A percentile compares a stretch with the other conserved stretches of the same genome.
These are phyloP conservation scores for Lolium rigidum DNA, from an alignment of 176 grass and related monocot genomes.

Conservation along the genomic window DNA sequence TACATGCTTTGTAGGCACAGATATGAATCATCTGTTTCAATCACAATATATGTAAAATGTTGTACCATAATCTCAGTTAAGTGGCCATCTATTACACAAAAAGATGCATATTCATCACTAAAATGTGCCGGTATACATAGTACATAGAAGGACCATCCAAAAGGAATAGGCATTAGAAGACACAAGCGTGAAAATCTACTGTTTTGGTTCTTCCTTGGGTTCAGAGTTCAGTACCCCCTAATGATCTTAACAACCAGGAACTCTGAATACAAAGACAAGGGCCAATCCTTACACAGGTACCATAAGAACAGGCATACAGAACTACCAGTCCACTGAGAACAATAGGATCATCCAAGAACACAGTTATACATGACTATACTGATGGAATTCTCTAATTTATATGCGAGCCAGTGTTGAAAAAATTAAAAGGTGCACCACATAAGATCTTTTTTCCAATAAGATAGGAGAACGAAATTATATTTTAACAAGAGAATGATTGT, in stretches of 20 bases:
- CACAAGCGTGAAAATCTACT: not conserved
- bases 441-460: constrained; percentile 13
- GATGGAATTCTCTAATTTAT: not conserved
- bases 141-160: not conserved
- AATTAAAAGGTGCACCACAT: constrained; percentile 19
- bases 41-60: not conserved
- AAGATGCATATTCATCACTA: constrained; percentile 23
- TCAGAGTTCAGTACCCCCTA: constrained; percentile 15
- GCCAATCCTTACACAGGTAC: not conserved
- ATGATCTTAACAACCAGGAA: constrained; percentile 27
- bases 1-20: not conserved
- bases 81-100: not conserved
- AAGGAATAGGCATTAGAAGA: not conserved
- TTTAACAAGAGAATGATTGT: not conserved
- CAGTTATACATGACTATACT: not conserved
- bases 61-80: constrained; percentile 3
- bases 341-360: constrained; percentile 13
- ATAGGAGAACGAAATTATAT: not conserved
- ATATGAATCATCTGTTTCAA: not conserved
- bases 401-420: constrained; percentile 14
- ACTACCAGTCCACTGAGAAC: constrained; percentile 12
- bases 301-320: constrained; percentile 20
- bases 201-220: not conserved
- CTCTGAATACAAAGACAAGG: constrained; percentile 8
- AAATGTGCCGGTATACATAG: constrained; percentile 14